phyloP scores from a whole-genome alignment of 345 rosid genomes.

The Pistacia vera region DNA sequence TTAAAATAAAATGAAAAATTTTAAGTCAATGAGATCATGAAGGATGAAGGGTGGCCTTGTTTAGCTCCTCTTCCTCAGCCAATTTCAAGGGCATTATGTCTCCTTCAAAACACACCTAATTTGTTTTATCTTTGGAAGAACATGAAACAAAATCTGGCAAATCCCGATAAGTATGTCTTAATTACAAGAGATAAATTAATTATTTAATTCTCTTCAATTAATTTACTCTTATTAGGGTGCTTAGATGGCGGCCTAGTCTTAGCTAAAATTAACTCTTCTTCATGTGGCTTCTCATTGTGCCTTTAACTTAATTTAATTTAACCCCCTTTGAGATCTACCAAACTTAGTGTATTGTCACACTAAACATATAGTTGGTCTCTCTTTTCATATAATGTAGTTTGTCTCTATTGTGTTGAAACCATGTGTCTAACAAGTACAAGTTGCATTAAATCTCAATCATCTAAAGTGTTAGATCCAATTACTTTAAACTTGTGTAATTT shows the following conservation, averaged over 20 bases:
- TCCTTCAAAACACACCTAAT: slow-evolving; percentile 19
- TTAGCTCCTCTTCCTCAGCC: slow-evolving; percentile 31
- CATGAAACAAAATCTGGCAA: slow-evolving; percentile 62
- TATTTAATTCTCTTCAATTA: slow-evolving; percentile 1
- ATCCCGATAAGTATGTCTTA: slow-evolving; percentile 55
- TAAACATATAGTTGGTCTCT: too few relatives aligned
- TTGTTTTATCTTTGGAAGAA: slow-evolving; percentile 16
- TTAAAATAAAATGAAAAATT: neutral
- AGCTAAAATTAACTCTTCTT: neutral
- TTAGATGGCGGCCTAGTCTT: neutral
- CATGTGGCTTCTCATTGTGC: slow-evolving; percentile 10
- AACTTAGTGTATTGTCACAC: too few relatives aligned
- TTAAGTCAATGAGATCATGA: neutral
- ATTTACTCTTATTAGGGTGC: slow-evolving; percentile 1
- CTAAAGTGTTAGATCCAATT: too few relatives aligned
- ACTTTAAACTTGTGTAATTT: too few relatives aligned
- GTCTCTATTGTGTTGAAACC: too few relatives aligned
- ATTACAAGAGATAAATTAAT: neutral
- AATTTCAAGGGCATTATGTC: slow-evolving; percentile 31
- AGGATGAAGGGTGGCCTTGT: slow-evolving; percentile 11
- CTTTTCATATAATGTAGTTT: too few relatives aligned
- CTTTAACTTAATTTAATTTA: too few relatives aligned
- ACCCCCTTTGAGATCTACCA: too few relatives aligned
- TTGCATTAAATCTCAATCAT: too few relatives aligned
- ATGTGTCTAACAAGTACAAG: too few relatives aligned